phyloP scores from a whole-genome alignment of 1,284 basidiomycete genomes.

The Irpex rosettiformis region DNA sequence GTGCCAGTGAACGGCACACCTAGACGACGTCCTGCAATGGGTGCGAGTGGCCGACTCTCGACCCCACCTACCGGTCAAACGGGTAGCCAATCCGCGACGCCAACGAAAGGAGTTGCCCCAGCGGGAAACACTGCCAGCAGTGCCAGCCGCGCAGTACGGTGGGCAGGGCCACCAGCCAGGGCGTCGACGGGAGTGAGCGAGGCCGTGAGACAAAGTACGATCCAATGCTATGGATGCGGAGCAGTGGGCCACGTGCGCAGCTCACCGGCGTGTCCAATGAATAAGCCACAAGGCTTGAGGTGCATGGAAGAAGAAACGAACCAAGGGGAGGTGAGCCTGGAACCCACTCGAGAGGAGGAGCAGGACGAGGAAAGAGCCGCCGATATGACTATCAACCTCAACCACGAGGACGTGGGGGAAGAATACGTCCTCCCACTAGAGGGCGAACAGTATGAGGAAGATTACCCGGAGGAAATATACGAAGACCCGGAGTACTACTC shows the following conservation, averaged over 20 bases:
- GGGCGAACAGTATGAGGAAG: not conserved
- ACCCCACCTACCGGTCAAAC: too few species aligned
- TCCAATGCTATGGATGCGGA: not conserved
- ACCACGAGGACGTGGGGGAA: not conserved
- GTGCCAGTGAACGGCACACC: not conserved
- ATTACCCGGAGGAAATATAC: not conserved
- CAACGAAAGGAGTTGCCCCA: not conserved
- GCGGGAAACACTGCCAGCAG: not conserved
- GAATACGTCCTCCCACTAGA: not conserved
- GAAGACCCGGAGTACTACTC: not conserved
- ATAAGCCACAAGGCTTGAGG: not conserved
- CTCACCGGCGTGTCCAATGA: not conserved
- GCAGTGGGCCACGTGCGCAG: not conserved
- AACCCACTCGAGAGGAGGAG: too few species aligned
- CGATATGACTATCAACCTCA: too few species aligned
- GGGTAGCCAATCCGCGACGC: not conserved
- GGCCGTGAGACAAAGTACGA: not conserved
- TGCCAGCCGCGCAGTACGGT: not conserved
- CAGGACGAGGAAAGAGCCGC: not conserved
- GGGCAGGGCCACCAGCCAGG: not conserved
- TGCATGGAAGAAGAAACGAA: not conserved
- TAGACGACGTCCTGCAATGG: not conserved
- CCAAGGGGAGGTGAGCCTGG: not conserved
- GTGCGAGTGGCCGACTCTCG: too few species aligned
- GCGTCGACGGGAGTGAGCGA: not conserved